phyloP scores from a whole-genome alignment of 176 grass and related monocot genomes.

The Hyparrhenia diplandra region DNA sequence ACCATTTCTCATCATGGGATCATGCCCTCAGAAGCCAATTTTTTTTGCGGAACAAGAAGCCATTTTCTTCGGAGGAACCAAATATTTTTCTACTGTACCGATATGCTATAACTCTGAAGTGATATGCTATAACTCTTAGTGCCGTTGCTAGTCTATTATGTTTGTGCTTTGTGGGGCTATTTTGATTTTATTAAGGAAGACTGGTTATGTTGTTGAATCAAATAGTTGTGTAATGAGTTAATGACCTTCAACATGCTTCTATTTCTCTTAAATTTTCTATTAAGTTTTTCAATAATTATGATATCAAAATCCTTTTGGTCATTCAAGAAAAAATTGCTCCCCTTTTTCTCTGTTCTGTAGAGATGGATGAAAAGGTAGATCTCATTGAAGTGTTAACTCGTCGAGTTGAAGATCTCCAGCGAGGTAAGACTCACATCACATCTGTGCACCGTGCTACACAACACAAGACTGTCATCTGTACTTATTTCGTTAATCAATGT shows the following conservation, averaged over 20 bases:
- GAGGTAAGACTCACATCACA: constrained; percentile 42
- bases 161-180: background rate
- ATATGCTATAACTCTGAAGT: background rate
- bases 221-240: background rate
- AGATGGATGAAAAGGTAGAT: constrained; percentile 51
- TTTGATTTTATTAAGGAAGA: background rate
- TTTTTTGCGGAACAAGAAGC: too few species aligned
- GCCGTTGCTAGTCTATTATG: background rate
- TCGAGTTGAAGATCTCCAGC: constrained; percentile 71
- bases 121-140: too few species aligned
- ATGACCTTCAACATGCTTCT: background rate
- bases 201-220: background rate
- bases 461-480: constrained; percentile 9
- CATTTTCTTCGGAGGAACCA: background rate
- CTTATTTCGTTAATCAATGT: background rate
- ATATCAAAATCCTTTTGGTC: constrained; percentile 2
- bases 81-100: background rate
- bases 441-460: background rate
- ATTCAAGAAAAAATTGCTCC: constrained; percentile 18
- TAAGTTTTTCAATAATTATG: background rate
- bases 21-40: background rate
- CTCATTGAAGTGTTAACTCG: constrained; percentile 44
- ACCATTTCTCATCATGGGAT: background rate
- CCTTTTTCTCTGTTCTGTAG: constrained; percentile 29
- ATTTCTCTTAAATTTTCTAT: background rate